Percentiles rank a stretch among this genome's conserved stretches.
These are phyloP conservation scores for Debaryomycetaceae sp. DNA, from an alignment of 1,139 yeast species.

Conservation along the genomic window DNA sequence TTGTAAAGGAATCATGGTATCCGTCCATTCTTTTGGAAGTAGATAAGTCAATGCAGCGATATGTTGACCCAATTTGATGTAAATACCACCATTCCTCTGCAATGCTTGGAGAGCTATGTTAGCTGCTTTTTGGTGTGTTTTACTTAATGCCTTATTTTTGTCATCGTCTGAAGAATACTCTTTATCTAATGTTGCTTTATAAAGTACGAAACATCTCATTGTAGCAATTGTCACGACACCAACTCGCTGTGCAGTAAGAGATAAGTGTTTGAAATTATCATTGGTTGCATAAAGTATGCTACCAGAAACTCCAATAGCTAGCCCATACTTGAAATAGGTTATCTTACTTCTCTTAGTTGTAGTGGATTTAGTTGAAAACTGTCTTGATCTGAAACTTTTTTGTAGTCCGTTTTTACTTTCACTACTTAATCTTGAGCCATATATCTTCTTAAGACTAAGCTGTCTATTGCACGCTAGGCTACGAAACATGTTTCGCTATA, in stretches of 20 bases:
- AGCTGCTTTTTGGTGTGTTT: conserved; percentile 72
- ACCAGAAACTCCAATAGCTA: conserved; percentile 29
- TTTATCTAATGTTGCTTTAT: conserved; percentile 52
- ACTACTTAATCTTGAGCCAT: too few species aligned
- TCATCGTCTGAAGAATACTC: conserved; percentile 48
- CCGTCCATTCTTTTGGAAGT: conserved; percentile 92
- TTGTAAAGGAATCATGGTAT: conserved; percentile 89
- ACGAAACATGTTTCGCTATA: too few species aligned
- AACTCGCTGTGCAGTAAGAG: conserved; percentile 51
- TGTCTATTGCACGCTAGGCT: too few species aligned
- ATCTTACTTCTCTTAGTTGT: conserved; percentile 2
- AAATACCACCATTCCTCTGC: conserved; percentile 86
- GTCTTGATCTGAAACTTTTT: not conserved
- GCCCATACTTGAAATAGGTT: conserved; percentile 25
- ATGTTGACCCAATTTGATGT: conserved; percentile 93
- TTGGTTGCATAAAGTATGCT: conserved; percentile 31
- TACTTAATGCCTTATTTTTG: conserved; percentile 50
- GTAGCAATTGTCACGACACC: conserved; percentile 66
- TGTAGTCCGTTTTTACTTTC: not conserved
- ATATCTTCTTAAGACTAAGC: too few species aligned
- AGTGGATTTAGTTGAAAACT: not conserved
- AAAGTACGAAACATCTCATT: conserved; percentile 57
- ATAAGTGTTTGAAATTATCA: conserved; percentile 28
- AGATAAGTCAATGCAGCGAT: conserved; percentile 87
- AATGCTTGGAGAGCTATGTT: conserved; percentile 73